Conservation (phyloP, 2,329 filamentous ascomycete genomes). For the Fusarium chaquense region DNA sequence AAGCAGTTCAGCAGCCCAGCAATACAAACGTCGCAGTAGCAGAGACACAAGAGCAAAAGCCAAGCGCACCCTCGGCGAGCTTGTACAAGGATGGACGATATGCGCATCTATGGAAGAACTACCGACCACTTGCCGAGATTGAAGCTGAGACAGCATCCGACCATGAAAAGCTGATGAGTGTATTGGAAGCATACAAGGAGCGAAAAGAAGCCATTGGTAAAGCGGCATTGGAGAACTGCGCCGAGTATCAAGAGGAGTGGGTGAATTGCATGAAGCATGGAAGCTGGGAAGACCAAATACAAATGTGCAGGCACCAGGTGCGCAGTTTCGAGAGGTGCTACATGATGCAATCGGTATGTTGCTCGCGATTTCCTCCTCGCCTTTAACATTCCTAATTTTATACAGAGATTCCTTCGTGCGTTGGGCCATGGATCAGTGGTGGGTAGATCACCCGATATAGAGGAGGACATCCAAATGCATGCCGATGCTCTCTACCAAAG, state of each 20-base stretch:
- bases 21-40: constrained; percentile 32
- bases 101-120: constrained; percentile 93
- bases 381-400: constrained; percentile 17
- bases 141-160: constrained; percentile 78
- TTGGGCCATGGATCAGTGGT: constrained; percentile 83
- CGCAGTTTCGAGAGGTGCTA: constrained; percentile 87
- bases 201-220: constrained; percentile 81
- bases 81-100: constrained; percentile 72
- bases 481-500: constrained; percentile 90
- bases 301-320: constrained; percentile 84
- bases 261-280: constrained; percentile 84
- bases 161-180: constrained; percentile 82
- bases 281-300: constrained; percentile 74
- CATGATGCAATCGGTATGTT: constrained; percentile 79
- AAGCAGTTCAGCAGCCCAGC: constrained; percentile 17
- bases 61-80: constrained; percentile 61
- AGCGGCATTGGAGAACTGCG: constrained; percentile 93
- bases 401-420: constrained; percentile 85
- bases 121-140: constrained; percentile 77
- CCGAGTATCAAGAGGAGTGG: constrained; percentile 85
- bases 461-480: constrained; percentile 95
- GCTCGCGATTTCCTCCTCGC: background rate
- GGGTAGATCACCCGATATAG: constrained; percentile 73
- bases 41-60: constrained; percentile 28
- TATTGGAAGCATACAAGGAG: constrained; percentile 87